Conservation (phyloP, 2,329 filamentous ascomycete species). For the Paraphoma sp. region DNA sequence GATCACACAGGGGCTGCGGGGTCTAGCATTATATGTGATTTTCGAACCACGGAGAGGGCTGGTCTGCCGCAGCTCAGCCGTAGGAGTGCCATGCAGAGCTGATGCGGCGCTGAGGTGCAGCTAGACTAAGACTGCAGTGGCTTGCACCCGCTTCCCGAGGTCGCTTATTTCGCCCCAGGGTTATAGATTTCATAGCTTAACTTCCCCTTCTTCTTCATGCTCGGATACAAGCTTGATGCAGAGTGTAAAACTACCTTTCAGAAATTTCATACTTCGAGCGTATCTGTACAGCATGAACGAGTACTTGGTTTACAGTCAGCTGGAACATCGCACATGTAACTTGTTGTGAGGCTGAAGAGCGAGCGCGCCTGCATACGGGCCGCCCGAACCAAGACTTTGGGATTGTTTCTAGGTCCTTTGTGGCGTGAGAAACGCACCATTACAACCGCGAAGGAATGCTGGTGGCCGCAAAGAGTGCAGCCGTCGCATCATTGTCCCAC, state of each 20-base stretch:
- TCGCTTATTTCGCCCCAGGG: neutral
- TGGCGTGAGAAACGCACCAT: slow-evolving; percentile 3
- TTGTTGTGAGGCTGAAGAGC: neutral
- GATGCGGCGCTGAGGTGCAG: slow-evolving; percentile 1
- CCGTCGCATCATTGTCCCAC: neutral
- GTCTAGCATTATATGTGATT: too few relatives aligned
- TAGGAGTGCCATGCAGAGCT: neutral
- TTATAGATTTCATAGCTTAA: neutral
- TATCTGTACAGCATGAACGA: neutral
- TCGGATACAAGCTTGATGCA: neutral
- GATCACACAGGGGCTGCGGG: too few relatives aligned
- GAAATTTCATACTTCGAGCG: neutral
- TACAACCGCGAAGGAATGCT: neutral
- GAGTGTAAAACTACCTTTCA: neutral
- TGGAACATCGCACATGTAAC: neutral
- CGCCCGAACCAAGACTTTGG: slow-evolving; percentile 1
- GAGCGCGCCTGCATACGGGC: neutral
- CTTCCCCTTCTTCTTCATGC: too few relatives aligned
- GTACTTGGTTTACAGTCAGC: neutral
- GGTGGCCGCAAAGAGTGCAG: neutral
- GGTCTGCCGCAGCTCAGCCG: slow-evolving; percentile 1
- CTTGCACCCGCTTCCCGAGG: too few relatives aligned
- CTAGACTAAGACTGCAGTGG: neutral
- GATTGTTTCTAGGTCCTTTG: neutral
- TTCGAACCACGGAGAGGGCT: neutral